Conservation (phyloP, 1,139 yeast species). For the Candida smagusa region DNA sequence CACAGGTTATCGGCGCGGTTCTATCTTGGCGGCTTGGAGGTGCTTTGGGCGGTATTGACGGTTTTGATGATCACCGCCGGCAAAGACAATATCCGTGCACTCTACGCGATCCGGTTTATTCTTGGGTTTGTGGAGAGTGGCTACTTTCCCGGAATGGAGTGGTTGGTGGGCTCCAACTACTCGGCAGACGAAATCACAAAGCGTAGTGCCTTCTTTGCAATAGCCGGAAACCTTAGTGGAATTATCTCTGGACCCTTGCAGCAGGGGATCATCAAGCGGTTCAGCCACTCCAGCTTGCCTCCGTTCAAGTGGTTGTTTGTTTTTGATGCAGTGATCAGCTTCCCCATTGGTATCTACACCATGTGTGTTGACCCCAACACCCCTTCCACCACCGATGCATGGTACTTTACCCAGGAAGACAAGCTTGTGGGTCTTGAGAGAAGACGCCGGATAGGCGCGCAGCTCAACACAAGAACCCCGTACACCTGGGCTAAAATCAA, state of each 20-base stretch:
- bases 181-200: constrained; percentile 37
- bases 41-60: constrained; percentile 58
- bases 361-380: constrained; percentile 37
- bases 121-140: constrained; percentile 60
- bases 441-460: constrained; percentile 45
- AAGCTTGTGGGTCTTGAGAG: constrained; percentile 36
- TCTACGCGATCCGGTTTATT: constrained; percentile 57
- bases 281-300: constrained; percentile 24
- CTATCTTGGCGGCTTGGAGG: constrained; percentile 52
- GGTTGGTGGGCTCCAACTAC: constrained; percentile 17
- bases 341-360: constrained; percentile 35
- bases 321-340: constrained; percentile 35
- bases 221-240: constrained; percentile 41
- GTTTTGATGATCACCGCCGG: constrained; percentile 46
- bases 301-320: constrained; percentile 41
- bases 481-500: constrained; percentile 40
- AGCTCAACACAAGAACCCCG: constrained; percentile 40
- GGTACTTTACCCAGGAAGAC: constrained; percentile 33
- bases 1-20: constrained; percentile 53
- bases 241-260: constrained; percentile 42
- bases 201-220: constrained; percentile 49
- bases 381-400: constrained; percentile 37
- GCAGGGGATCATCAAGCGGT: constrained; percentile 27
- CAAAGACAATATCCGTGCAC: constrained; percentile 30
- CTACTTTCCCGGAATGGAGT: constrained; percentile 51